phyloP scores from a whole-genome alignment of 805 yeast species.

The Candida ulmi region DNA sequence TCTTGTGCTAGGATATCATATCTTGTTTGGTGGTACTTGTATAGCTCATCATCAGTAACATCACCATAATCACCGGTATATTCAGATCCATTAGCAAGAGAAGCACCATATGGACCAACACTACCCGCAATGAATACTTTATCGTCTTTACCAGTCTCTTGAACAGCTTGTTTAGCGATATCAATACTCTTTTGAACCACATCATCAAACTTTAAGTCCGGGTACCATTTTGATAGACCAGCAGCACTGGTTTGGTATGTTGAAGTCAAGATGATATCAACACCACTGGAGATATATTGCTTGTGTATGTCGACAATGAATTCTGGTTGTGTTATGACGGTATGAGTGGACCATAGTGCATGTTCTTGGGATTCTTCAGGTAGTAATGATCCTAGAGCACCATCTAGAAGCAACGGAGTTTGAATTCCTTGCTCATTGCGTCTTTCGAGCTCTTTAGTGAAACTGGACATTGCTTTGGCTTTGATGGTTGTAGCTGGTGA shows the following conservation, averaged over 20 bases:
- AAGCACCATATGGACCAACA: slow-evolving; percentile 29
- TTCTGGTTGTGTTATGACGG: slow-evolving; percentile 35
- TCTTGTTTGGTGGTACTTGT: slow-evolving; percentile 43
- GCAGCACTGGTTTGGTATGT: slow-evolving; percentile 25
- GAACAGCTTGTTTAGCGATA: neutral
- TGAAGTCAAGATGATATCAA: slow-evolving; percentile 44
- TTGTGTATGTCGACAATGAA: slow-evolving; percentile 40
- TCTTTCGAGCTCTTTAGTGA: neutral
- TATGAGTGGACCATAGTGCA: slow-evolving; percentile 51
- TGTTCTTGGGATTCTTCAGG: slow-evolving; percentile 1
- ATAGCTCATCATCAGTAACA: slow-evolving; percentile 28
- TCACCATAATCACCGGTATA: slow-evolving; percentile 59
- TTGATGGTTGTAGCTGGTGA: no score
- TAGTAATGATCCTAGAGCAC: slow-evolving; percentile 1
- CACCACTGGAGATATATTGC: slow-evolving; percentile 43
- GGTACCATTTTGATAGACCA: neutral
- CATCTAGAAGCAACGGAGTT: slow-evolving; percentile 1
- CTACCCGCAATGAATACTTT: slow-evolving; percentile 20
- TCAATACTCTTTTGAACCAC: neutral
- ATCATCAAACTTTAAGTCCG: neutral
- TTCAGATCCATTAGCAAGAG: slow-evolving; percentile 57
- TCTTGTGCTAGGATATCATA: slow-evolving; percentile 31
- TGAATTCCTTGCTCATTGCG: neutral
- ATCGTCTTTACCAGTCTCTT: neutral
- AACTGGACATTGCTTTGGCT: neutral